These are phyloP conservation scores for Metschnikowia anglica DNA, from an alignment of 805 yeast genomes.

Conservation along the genomic window DNA sequence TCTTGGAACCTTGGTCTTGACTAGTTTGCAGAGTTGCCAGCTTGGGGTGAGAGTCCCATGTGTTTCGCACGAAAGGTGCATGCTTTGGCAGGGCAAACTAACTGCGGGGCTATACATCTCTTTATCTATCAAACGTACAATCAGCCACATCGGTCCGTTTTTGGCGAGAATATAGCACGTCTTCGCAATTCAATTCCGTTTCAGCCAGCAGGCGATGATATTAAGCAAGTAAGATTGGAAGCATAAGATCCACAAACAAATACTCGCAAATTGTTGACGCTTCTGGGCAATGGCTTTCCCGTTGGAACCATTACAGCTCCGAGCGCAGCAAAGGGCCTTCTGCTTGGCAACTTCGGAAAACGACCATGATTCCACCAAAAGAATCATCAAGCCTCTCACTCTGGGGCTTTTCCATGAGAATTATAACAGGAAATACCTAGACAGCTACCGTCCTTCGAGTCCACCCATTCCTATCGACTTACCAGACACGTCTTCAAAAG, in stretches of 20 bases:
- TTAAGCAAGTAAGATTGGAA: too few species aligned
- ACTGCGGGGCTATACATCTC: background rate
- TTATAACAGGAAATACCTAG: slow-evolving; percentile 10
- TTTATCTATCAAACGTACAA: too few species aligned
- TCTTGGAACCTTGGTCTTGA: too few species aligned
- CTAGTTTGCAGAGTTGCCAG: too few species aligned
- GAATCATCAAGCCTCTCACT: slow-evolving; percentile 19
- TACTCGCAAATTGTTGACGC: background rate
- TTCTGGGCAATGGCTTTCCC: slow-evolving; percentile 20
- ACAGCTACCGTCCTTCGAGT: slow-evolving; percentile 14
- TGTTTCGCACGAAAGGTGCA: background rate
- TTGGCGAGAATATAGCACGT: background rate
- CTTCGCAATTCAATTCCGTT: background rate
- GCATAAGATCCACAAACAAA: background rate
- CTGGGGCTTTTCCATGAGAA: slow-evolving; percentile 17
- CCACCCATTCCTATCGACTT: slow-evolving; percentile 22
- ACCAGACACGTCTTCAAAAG: slow-evolving; percentile 5
- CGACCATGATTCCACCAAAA: slow-evolving; percentile 12
- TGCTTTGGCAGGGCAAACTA: background rate
- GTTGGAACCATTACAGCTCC: slow-evolving; percentile 19
- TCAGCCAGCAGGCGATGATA: too few species aligned
- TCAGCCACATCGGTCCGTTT: background rate
- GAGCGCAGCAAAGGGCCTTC: slow-evolving; percentile 21
- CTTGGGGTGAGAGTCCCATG: too few species aligned
- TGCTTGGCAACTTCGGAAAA: slow-evolving; percentile 17